Evolutionary conservation across 2,329 filamentous ascomycete genomes (phyloP).

Genomic region (Ophiostoma australiae): DNA sequence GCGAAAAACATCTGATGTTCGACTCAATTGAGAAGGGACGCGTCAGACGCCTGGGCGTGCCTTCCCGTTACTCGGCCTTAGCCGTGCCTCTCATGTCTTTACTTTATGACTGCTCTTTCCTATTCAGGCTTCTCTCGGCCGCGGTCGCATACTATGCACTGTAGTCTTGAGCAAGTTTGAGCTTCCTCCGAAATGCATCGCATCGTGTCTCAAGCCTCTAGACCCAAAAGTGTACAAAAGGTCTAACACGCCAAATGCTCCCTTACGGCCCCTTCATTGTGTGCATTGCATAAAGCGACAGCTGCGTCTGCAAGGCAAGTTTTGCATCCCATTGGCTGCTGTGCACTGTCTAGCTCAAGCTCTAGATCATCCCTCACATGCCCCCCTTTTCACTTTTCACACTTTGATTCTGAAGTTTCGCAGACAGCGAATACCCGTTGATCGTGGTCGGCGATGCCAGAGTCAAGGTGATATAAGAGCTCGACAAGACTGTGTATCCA

Average conservation of each 20-base stretch:
- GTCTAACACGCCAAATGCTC: background rate
- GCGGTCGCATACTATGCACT: background rate
- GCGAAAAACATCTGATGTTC: background rate
- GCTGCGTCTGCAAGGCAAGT: background rate
- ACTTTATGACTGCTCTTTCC: background rate
- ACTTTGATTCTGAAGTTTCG: background rate
- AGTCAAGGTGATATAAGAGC: background rate
- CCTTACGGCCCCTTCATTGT: background rate
- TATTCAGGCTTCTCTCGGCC: background rate
- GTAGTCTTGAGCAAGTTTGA: background rate
- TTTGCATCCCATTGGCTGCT: background rate
- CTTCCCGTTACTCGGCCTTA: background rate
- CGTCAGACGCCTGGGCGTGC: background rate
- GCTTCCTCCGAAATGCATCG: background rate
- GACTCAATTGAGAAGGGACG: background rate
- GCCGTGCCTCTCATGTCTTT: background rate
- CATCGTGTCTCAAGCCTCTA: background rate
- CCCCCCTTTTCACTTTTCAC: background rate
- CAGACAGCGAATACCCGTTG: background rate
- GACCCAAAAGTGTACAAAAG: background rate
- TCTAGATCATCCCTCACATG: background rate
- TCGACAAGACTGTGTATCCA: background rate
- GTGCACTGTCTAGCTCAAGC: background rate
- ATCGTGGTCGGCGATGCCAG: background rate
- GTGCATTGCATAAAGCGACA: constrained; percentile 6